phyloP scores from a whole-genome alignment of 805 yeast genomes.

The Pichia exigua region DNA sequence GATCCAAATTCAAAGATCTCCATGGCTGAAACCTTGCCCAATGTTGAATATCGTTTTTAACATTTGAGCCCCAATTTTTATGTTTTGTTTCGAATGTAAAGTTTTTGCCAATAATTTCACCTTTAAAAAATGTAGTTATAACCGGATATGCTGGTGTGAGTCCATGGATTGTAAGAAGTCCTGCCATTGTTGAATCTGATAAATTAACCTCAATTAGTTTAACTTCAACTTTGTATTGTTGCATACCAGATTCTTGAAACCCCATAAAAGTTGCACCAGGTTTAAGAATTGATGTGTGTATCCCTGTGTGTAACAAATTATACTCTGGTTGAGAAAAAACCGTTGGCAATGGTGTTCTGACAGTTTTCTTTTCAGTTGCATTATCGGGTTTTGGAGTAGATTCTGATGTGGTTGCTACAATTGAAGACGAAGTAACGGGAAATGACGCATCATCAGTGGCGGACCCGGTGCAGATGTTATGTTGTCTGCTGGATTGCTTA shows the following conservation, averaged over 20 bases:
- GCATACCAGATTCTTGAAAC: slow-evolving; percentile 60
- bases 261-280: slow-evolving; percentile 61
- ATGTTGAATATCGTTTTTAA: slow-evolving; percentile 49
- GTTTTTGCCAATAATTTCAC: slow-evolving; percentile 57
- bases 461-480: neutral
- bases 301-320: neutral
- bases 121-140: slow-evolving; percentile 64
- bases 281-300: slow-evolving; percentile 34
- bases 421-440: neutral
- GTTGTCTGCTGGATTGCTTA: too few species aligned
- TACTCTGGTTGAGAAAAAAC: neutral
- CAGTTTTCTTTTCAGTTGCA: too few species aligned
- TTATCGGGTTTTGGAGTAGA: neutral
- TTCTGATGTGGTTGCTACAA: too few species aligned
- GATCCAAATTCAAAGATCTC: slow-evolving; percentile 27
- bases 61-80: slow-evolving; percentile 44
- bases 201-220: slow-evolving; percentile 66
- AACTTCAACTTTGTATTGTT: slow-evolving; percentile 59
- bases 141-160: slow-evolving; percentile 54
- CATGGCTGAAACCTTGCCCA: slow-evolving; percentile 47
- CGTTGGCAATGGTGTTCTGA: neutral
- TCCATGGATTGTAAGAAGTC: slow-evolving; percentile 59
- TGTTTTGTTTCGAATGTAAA: slow-evolving; percentile 54
- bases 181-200: slow-evolving; percentile 41
- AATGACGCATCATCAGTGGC: neutral